Evolutionary conservation across 805 yeast genomes (phyloP), one percentile per base, ranked within the genome.

Genomic region (Sporopachydermia lactativora): DNA sequence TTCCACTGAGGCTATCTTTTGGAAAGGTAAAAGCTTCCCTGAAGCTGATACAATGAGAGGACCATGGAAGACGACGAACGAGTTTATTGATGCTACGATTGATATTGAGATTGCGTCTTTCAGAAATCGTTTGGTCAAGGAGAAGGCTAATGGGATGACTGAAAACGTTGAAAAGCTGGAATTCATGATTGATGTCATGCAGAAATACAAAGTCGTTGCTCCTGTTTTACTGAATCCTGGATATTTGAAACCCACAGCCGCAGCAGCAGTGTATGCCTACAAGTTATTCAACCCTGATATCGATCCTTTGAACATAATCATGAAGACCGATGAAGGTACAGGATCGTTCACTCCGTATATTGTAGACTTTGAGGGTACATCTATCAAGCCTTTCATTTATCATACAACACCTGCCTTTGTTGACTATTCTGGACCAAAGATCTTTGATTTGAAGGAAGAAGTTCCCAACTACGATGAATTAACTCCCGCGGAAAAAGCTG

Each of bases 281-380:
- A 73, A 89, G 50, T 62, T 89, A 41, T 73, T 64, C 47, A 69
- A 77, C 47, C 89, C 96, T 3, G 97, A 92, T 57, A 62, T 92
- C 48, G 94, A 85, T 57, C 97, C 98, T 16, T 68, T 88, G 73
- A 89, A 89, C 54, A 83, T 84, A 5, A 65, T 86, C 37, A 56
- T 69, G 17, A 59, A 59, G n/a, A 61, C 66, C 8, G 59, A 53
- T 6, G 59, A 52, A 18, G 43, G 39, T 6, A 46, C 44, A 35
- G 44, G 53, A n/a, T 55, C 57, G 19, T 40, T 39, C 42, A 39
- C 42, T 41, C 62, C 64, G 15, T 71, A 68, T 51, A 75, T 86
- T 46, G 54, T 86, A 41, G 98, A 89, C 60, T 80, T 88, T 54
- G 97, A 92, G 61, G 77, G 80, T 50, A 59, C 88, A 6, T 58